A percentile compares a stretch with the other conserved stretches of the same genome.
Conservation (phyloP, 371 early-diverging fungal genomes). For the Coemansia sp. region DNA sequence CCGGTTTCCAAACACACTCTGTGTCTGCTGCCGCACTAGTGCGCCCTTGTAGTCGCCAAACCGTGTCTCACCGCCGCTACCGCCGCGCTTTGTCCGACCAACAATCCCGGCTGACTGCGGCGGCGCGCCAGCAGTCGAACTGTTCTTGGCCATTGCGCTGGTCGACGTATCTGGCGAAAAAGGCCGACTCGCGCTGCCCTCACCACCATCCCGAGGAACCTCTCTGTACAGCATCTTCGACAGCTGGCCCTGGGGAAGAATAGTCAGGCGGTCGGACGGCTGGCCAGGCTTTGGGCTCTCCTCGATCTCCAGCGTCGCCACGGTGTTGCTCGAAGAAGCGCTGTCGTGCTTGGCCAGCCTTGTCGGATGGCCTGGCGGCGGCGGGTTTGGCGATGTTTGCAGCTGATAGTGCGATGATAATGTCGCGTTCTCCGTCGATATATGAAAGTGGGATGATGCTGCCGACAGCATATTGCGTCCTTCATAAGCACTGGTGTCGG, state of each 20-base stretch:
- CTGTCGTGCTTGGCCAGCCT: constrained; percentile 23
- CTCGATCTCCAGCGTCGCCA: constrained; percentile 33
- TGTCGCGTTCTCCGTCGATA: constrained; percentile 16
- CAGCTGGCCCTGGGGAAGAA: constrained; percentile 32
- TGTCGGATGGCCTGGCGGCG: constrained; percentile 7
- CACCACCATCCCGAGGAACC: constrained; percentile 3
- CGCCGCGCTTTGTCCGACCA: constrained; percentile 29
- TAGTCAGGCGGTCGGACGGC: neutral
- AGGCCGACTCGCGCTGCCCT: constrained; percentile 6
- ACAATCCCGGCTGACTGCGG: neutral
- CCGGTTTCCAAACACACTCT: constrained; percentile 32
- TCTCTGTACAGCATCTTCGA: constrained; percentile 30
- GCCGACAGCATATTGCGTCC: constrained; percentile 9
- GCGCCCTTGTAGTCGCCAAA: constrained; percentile 34
- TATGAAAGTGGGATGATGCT: constrained; percentile 24
- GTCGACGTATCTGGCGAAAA: constrained; percentile 9
- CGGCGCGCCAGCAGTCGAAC: constrained; percentile 1
- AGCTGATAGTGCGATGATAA: constrained; percentile 16
- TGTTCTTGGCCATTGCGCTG: neutral
- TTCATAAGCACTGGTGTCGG: neutral
- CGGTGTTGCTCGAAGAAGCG: constrained; percentile 28
- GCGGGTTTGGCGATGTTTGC: neutral
- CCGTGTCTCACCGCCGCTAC: constrained; percentile 37
- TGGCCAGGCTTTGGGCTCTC: constrained; percentile 18
- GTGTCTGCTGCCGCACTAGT: constrained; percentile 13